phyloP scores from a whole-genome alignment of 768 basidiomycete species.

The Psilocybe sp. region DNA sequence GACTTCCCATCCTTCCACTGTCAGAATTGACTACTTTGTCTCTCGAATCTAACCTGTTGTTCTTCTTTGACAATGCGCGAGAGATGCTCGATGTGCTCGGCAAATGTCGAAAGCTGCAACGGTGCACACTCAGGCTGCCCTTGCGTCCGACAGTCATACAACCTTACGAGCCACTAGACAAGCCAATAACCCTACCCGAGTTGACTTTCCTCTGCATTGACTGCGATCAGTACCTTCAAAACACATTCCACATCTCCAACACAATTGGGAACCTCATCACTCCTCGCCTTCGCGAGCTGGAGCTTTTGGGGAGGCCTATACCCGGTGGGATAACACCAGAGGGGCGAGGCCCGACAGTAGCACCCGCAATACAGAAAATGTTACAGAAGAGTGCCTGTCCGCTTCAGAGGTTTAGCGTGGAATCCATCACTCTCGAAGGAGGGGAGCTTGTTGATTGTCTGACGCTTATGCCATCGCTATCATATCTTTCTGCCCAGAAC shows the following conservation, averaged over 20 bases:
- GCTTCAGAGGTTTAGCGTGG: constrained; percentile 20
- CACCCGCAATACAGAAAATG: constrained; percentile 18
- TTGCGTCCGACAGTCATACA: constrained; percentile 18
- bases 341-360: constrained; percentile 15
- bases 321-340: constrained; percentile 9
- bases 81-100: constrained; percentile 22
- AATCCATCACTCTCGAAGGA: constrained; percentile 21
- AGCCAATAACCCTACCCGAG: constrained; percentile 18
- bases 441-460: constrained; percentile 22
- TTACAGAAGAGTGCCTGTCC: constrained; percentile 20
- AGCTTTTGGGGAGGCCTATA: constrained; percentile 22
- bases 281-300: constrained; percentile 21
- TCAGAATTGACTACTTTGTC: constrained; percentile 21
- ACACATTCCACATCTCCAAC: constrained; percentile 27
- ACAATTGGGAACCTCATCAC: constrained; percentile 20
- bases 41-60: constrained; percentile 26
- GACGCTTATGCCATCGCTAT: constrained; percentile 17
- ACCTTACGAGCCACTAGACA: constrained; percentile 13
- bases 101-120: constrained; percentile 15
- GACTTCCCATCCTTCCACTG: constrained; percentile 23
- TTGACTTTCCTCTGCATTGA: constrained; percentile 22
- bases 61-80: constrained; percentile 22
- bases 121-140: constrained; percentile 27
- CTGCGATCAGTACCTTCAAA: constrained; percentile 25
- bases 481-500: constrained; percentile 22